phyloP scores from a whole-genome alignment of 1,284 basidiomycete genomes.

The Ganoderma lingzhi region DNA sequence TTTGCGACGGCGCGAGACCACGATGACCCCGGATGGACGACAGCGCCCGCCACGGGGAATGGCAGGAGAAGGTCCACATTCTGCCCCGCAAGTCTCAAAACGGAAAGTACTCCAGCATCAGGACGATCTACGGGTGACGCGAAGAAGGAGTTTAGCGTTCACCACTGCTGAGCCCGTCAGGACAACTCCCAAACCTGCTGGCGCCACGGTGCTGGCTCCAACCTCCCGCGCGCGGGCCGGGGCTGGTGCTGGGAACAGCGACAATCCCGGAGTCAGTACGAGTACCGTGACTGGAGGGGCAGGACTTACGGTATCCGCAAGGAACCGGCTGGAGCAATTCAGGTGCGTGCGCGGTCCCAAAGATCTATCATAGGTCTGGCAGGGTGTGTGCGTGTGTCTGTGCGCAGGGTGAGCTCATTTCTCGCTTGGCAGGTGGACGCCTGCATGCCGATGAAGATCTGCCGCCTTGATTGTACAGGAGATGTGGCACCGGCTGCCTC shows the following conservation, averaged over 20 bases:
- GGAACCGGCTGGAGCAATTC: conserved; percentile 40
- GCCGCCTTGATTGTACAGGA: conserved; percentile 6
- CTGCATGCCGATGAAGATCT: conserved; percentile 33
- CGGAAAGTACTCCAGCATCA: conserved; percentile 22
- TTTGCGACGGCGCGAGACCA: conserved; percentile 54
- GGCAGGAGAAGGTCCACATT: conserved; percentile 27
- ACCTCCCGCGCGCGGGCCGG: conserved; percentile 26
- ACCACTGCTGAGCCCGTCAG: conserved; percentile 29
- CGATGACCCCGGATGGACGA: conserved; percentile 53
- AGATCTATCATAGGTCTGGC: conserved; percentile 18
- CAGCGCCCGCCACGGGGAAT: conserved; percentile 33
- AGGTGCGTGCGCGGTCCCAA: conserved; percentile 38
- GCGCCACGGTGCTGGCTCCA: conserved; percentile 24
- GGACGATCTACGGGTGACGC: conserved; percentile 37
- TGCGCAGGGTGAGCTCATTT: conserved; percentile 30
- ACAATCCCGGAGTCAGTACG: conserved; percentile 16
- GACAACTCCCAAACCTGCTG: conserved; percentile 29
- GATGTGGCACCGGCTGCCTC: conserved; percentile 1
- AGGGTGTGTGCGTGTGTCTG: conserved; percentile 5
- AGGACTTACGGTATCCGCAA: conserved; percentile 22
- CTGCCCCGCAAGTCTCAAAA: conserved; percentile 35
- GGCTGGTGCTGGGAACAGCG: conserved; percentile 28
- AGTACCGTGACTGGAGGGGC: conserved; percentile 15
- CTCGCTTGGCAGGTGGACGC: conserved; percentile 33
- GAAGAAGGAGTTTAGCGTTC: conserved; percentile 36